Base-by-base conservation (phyloP, 345 rosid species). In the Salix koriyanagi region DNA sequence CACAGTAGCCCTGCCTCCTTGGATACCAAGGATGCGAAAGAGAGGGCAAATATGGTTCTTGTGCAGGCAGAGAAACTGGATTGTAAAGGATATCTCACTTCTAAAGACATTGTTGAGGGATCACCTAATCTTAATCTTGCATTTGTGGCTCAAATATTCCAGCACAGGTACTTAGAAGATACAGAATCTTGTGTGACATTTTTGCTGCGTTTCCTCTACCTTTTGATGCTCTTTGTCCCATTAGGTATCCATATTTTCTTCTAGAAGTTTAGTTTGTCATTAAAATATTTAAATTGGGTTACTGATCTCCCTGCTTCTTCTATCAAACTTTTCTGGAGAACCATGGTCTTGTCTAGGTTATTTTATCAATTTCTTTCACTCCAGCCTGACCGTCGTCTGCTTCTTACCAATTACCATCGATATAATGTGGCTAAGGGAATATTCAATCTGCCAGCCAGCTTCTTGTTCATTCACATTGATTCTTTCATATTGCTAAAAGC, bases 91-190 rank as follows among this genome's bases (percentile, higher is more conserved):
- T 96, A 86, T 81, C 84, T 96, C 70, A 90, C 97, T 81, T 87
- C 98, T 44, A 87, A 88, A 78, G 99, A 96, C 79, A 96, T 96
- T 78, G 91, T 92, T 30, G 99, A 96, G 70, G 99, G 98, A 73
- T 94, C 98, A 71, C 79, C 98, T 76, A 96, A 94, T 88, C 99
- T 96, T 78, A 96, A 96, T 84, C 97, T 96, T 76, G 94, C 95
- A 79, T 93, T 96, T 83, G 99, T 96, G 67, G 98, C 99, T 2
- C 94, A 94, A 83, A 92, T 94, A 84, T 96, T 96, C 79, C 97
- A 93, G 82, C 86, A 91, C 77, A 92, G 98, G 99, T 93, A 41
- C 14, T 41, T 79, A 78, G 85, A 73, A 70, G 61, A 52, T 41
- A 52, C n/a, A 4, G 14, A 44, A 42, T 66, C 48, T 70, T 74